Evolutionary conservation across 2,329 filamentous ascomycete genomes (phyloP), one percentile per base, ranked within the genome.

Genomic region (Aureobasidium melanogenum): DNA sequence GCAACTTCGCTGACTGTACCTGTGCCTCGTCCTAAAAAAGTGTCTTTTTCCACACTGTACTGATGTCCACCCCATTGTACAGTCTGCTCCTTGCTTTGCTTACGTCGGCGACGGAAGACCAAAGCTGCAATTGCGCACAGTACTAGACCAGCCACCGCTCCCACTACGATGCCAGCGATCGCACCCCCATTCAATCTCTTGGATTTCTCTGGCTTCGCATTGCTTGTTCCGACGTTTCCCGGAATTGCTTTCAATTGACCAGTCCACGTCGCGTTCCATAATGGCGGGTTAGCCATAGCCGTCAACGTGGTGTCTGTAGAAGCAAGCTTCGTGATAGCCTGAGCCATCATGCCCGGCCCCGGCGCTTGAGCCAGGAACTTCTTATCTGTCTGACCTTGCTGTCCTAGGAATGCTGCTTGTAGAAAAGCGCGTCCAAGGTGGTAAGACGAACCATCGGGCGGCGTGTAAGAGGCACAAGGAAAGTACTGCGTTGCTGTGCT

Each of bases 381-480:
- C 22, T 30, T 48, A 1, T 41, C 3, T 8, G 43, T 28, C 32
- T 59, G 32, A 1, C 56, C 39, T 7, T 48, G n/a, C 24, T 59
- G 43, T 10, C 38, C 56, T 8, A 59, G 17, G 17, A 48, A 48
- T 17, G 44, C 46, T 59, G 56, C 43, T 34, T 59, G 56, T 19
- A 59, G 24, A 9, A 59, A 59, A 3, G 56, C 44, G 22, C 56
- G 56, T 8, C 56, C 56, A 6, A 59, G 44, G 14, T 59, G 56
- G 56, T 59, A 59, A 5, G 26, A 10, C 36, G 30, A 26, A 32
- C 44, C 34, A 30, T 38, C 22, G 1, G 43, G 10, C 3, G 56
- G 56, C 3, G 28, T 26, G 24, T 59, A 59, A 7, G 56, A 17
- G 15, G 7, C 24, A 36, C 56, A 50, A 24, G 56, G 56, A 41